phyloP scores from a whole-genome alignment of 345 rosid genomes.

The Eucalyptus brandiana region DNA sequence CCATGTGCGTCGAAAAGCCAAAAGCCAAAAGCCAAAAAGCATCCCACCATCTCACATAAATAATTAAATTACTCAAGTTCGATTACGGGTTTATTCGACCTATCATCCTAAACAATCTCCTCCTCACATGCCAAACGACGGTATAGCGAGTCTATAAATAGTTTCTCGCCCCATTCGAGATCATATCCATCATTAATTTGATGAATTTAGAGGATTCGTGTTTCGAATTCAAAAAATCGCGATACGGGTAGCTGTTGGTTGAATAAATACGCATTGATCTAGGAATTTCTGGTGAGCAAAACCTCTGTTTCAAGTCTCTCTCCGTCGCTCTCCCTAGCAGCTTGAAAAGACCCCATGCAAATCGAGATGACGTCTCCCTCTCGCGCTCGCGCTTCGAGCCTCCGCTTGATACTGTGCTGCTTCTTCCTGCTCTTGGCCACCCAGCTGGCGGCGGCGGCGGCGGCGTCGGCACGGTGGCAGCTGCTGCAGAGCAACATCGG shows the following conservation, averaged over 20 bases:
- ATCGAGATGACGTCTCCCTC: neutral
- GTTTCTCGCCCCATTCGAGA: neutral
- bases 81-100: too few relatives aligned
- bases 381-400: neutral
- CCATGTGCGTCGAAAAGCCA: neutral
- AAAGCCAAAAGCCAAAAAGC: neutral
- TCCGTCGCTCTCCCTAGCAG: neutral
- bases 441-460: neutral
- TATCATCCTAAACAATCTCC: neutral
- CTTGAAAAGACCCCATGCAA: neutral
- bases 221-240: neutral
- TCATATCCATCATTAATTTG: neutral
- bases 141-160: rapidly evolving
- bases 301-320: neutral
- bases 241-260: neutral
- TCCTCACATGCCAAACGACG: rapidly evolving
- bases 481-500: constrained; percentile 12
- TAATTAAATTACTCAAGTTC: neutral
- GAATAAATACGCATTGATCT: neutral
- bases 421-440: neutral
- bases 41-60: neutral
- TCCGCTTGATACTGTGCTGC: neutral
- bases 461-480: constrained; percentile 3
- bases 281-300: neutral
- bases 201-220: neutral